These are phyloP conservation scores for Aphanomyces astaci DNA, from an alignment of 352 stramenopile species.

Conservation along the genomic window DNA sequence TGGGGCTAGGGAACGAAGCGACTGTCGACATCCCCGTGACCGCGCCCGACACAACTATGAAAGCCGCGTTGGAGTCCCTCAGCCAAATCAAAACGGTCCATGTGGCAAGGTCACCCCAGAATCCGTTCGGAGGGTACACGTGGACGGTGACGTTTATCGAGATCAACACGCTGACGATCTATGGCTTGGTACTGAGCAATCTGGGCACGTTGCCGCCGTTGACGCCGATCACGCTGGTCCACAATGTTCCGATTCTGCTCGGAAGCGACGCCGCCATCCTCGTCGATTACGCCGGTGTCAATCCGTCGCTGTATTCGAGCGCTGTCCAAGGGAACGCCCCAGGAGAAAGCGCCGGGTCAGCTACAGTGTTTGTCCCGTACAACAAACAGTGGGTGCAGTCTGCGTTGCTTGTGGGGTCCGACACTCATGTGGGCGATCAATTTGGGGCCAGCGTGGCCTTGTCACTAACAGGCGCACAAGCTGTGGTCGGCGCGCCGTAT, in stretches of 20 bases:
- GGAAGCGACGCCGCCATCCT: conserved; percentile 1
- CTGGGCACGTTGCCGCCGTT: conserved; percentile 62
- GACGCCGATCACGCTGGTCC: conserved; percentile 33
- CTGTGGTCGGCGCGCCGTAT: conserved; percentile 55
- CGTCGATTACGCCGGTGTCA: conserved; percentile 18
- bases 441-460: conserved; percentile 73
- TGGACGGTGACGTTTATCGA: conserved; percentile 78
- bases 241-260: conserved; percentile 12
- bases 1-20: conserved; percentile 62
- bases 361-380: conserved; percentile 50
- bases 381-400: conserved; percentile 75
- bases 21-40: conserved; percentile 56
- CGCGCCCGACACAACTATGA: conserved; percentile 44
- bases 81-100: conserved; percentile 55
- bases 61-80: conserved; percentile 59
- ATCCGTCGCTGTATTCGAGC: conserved; percentile 7
- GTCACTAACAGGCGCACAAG: conserved; percentile 27
- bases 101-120: conserved; percentile 50
- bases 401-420: conserved; percentile 38
- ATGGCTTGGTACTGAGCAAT: conserved; percentile 54
- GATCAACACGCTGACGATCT: conserved; percentile 69
- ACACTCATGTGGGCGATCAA: conserved; percentile 55
- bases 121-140: conserved; percentile 66
- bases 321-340: conserved; percentile 23
- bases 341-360: conserved; percentile 48